A percentile compares a stretch with the other conserved stretches of the same genome.
Conservation (phyloP, 139 green algal genomes). For the Yamagishiella unicocca region DNA sequence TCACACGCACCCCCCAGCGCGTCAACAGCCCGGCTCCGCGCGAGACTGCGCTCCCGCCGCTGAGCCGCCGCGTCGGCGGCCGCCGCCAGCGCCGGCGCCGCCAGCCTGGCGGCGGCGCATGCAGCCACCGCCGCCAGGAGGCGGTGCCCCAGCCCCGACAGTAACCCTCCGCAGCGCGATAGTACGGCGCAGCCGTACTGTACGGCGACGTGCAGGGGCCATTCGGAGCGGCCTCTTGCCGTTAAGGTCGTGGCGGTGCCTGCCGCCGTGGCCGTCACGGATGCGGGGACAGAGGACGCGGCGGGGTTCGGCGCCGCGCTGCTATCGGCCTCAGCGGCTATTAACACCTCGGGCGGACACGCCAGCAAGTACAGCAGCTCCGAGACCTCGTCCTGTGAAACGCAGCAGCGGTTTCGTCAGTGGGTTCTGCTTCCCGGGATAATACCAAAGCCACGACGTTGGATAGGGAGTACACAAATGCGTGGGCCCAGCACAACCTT, state of each 20-base stretch:
- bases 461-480: too few species aligned
- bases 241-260: neutral
- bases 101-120: conserved; percentile 31
- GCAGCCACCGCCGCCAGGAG: conserved; percentile 49
- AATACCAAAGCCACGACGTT: too few species aligned
- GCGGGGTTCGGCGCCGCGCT: too few species aligned
- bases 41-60: conserved; percentile 21
- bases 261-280: neutral
- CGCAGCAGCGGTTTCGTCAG: too few species aligned
- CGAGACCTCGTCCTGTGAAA: conserved; percentile 28
- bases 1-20: conserved; percentile 29
- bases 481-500: too few species aligned
- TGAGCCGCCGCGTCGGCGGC: conserved; percentile 34
- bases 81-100: conserved; percentile 40
- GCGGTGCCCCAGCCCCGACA: conserved; percentile 58
- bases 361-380: conserved; percentile 46
- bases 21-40: conserved; percentile 26
- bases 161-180: conserved; percentile 35
- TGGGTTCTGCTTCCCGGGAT: too few species aligned
- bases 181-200: conserved; percentile 42
- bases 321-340: neutral
- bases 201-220: conserved; percentile 13
- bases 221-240: neutral
- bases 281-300: too few species aligned
- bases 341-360: neutral